Evolutionary conservation across 805 yeast species (phyloP).

Genomic region (Saccharomycopsis javanensis): DNA sequence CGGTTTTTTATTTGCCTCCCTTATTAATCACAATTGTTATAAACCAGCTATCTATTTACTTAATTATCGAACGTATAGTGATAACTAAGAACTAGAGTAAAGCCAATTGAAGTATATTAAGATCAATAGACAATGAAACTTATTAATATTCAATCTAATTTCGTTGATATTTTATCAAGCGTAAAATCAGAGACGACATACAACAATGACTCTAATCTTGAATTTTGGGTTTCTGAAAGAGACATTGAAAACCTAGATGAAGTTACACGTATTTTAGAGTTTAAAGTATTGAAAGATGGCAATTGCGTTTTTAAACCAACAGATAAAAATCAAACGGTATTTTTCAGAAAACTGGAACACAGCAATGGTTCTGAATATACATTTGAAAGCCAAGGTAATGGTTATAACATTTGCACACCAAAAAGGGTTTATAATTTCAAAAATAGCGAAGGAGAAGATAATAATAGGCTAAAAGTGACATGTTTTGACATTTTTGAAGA

Average conservation of each 20-base stretch:
- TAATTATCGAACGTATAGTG: background rate
- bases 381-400: background rate
- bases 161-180: background rate
- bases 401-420: background rate
- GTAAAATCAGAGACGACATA: background rate
- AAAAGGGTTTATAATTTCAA: background rate
- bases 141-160: constrained; percentile 6
- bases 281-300: background rate
- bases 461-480: background rate
- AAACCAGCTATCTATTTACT: too few relatives aligned
- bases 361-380: background rate
- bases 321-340: background rate
- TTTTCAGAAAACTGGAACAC: background rate
- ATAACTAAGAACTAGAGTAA: background rate
- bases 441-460: background rate
- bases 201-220: background rate
- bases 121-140: background rate
- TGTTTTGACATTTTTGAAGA: constrained; percentile 1
- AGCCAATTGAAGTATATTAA: background rate
- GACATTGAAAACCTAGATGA: background rate
- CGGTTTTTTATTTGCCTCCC: background rate
- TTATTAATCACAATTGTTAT: too few relatives aligned
- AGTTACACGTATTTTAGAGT: background rate
- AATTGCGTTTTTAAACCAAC: background rate
- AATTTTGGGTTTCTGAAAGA: constrained; percentile 11